A percentile compares a stretch with the other conserved stretches of the same genome.
These are phyloP conservation scores for Coleophoma cylindrospora DNA, from an alignment of 2,329 filamentous ascomycete genomes.

Conservation along the genomic window DNA sequence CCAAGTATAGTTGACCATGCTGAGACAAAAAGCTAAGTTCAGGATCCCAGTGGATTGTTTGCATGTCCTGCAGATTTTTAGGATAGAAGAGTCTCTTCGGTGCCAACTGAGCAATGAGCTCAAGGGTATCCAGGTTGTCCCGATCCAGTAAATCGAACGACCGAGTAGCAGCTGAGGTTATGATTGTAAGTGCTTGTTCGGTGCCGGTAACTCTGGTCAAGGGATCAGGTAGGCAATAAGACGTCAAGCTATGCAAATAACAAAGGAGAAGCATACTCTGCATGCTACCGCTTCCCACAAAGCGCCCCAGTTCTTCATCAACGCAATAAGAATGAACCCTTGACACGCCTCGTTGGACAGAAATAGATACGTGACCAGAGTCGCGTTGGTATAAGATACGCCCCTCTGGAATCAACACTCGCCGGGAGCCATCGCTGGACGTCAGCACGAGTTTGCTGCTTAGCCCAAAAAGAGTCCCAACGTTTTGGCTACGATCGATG, in stretches of 20 bases:
- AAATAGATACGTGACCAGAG: too few species aligned
- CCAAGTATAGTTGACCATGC: too few species aligned
- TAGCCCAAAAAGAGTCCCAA: conserved; percentile 55
- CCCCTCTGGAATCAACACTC: too few species aligned
- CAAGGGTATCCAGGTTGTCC: conserved; percentile 1
- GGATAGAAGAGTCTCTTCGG: conserved; percentile 8
- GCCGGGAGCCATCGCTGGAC: too few species aligned
- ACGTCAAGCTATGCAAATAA: conserved; percentile 25
- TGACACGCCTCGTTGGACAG: too few species aligned
- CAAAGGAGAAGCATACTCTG: too few species aligned
- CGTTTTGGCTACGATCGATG: conserved; percentile 52
- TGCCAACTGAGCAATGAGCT: conserved; percentile 2
- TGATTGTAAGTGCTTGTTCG: conserved; percentile 47
- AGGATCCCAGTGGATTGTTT: conserved; percentile 7
- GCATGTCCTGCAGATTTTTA: conserved; percentile 5
- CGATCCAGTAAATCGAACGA: not conserved
- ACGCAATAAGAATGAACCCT: too few species aligned
- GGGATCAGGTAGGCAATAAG: conserved; percentile 46
- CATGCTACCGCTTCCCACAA: too few species aligned
- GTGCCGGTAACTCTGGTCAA: conserved; percentile 52
- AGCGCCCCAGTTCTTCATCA: too few species aligned
- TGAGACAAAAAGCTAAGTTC: too few species aligned
- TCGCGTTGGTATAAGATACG: too few species aligned
- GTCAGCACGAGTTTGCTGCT: conserved; percentile 46
- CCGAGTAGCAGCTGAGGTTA: conserved; percentile 38